Evolutionary conservation across 2,329 filamentous ascomycete species (phyloP), one percentile per base, ranked within the genome.

Genomic region (Falciphora oryzae): DNA sequence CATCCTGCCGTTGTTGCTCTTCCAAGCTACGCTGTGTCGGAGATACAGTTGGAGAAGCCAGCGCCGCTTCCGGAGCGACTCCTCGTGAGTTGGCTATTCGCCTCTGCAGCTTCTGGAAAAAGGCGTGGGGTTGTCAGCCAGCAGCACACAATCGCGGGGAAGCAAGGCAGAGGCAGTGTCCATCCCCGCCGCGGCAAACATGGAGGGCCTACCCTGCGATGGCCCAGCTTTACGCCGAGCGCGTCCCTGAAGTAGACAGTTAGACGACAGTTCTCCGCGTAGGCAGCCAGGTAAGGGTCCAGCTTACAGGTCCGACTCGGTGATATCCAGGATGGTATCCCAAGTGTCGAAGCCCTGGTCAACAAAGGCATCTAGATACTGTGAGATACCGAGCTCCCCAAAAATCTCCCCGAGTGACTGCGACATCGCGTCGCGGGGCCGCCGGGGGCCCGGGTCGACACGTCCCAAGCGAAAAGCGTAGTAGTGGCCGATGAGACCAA

Each of bases 261-360:
- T 57, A 56, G 61, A 1, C 28, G 44, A n/a, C 6, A n/a, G 10
- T 13, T 11, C 44, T 53, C n/a, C 22, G 22, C 22, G 11, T n/a
- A 53, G 44, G 8, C 44, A n/a, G 22, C 2, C 18, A 11, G 44
- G 22, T 53, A n/a, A 4, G 18, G 44, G 44, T n/a, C 7, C 2
- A n/a, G 78, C 87, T 74, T 76, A 92, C 89, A 95, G 81, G 72
- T 95, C 91, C 29, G 89, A 90, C 75, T 94, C 91, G 66, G 91
- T 92, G 64, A 95, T 93, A 72, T 94, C 91, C 62, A 93, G 80
- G 64, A 94, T 88, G 1, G 89, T 93, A 44, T 92, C 89, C 91
- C 91, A 94, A 14, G 88, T 87, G 75, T 95, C 91, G 74, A 95
- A 95, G 3, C 91, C 91, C 76, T 94, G 90, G 63, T 91, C 86